Evolutionary conservation across 805 yeast species (phyloP).

Genomic region (Saturnispora halmiae): DNA sequence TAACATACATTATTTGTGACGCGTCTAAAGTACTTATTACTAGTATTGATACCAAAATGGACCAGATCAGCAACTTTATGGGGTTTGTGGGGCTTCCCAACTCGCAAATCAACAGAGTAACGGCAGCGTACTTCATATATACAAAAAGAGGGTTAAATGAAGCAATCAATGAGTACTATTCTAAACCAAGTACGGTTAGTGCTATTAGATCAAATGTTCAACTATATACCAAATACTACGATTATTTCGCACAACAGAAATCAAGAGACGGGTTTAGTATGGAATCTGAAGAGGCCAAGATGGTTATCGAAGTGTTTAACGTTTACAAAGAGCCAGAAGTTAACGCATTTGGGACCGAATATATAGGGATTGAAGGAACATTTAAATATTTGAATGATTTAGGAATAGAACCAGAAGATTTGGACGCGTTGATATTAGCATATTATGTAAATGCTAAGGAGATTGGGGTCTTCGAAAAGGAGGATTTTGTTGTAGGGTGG

Average conservation of each 20-base stretch:
- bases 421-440: slow-evolving; percentile 59
- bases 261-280: neutral
- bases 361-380: slow-evolving; percentile 74
- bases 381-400: slow-evolving; percentile 57
- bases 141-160: slow-evolving; percentile 4
- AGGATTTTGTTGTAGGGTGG: slow-evolving; percentile 55
- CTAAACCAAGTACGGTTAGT: neutral
- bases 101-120: neutral
- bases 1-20: neutral
- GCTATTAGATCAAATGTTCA: neutral
- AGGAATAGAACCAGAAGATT: slow-evolving; percentile 66
- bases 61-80: slow-evolving; percentile 2
- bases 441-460: slow-evolving; percentile 57
- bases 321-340: slow-evolving; percentile 20
- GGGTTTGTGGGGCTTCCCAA: neutral
- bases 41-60: neutral
- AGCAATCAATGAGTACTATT: slow-evolving; percentile 12
- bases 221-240: neutral
- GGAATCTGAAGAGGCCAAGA: neutral
- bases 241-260: neutral
- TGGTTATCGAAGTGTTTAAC: slow-evolving; percentile 29
- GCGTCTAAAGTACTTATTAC: neutral
- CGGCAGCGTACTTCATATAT: slow-evolving; percentile 5
- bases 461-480: slow-evolving; percentile 50
- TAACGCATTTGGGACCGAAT: slow-evolving; percentile 22